A percentile compares a stretch with the other conserved stretches of the same genome.
Evolutionary conservation across 345 rosid genomes (phyloP).

Genomic region (Pistacia vera): DNA sequence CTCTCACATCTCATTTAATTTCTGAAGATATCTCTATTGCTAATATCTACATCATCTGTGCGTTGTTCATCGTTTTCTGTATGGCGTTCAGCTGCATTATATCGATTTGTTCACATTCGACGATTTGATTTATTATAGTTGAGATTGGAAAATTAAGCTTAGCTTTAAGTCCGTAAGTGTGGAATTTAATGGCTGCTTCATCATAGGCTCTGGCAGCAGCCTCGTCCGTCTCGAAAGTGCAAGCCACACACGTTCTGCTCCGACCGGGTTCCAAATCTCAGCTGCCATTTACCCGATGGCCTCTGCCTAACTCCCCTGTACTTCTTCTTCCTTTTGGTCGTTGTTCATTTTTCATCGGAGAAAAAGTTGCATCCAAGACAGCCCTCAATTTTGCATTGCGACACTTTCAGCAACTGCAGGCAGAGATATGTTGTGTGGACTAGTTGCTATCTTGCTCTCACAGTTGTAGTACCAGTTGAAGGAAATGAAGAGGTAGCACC

Average conservation of each 20-base stretch:
- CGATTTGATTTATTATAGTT: conserved; percentile 5
- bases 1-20: too few relatives aligned
- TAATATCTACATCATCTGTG: too few relatives aligned
- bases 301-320: conserved; percentile 43
- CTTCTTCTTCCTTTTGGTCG: conserved; percentile 15
- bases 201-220: conserved; percentile 45
- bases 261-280: conserved; percentile 37
- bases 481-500: too few relatives aligned
- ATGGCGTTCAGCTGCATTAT: too few relatives aligned
- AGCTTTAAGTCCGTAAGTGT: conserved; percentile 27
- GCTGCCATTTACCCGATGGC: conserved; percentile 40
- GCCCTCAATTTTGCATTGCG: conserved; percentile 15
- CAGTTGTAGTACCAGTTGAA: too few relatives aligned
- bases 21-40: too few relatives aligned
- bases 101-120: background rate
- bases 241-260: conserved; percentile 29
- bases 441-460: background rate
- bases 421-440: background rate
- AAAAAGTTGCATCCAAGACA: conserved; percentile 18
- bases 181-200: conserved; percentile 28
- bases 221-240: conserved; percentile 19
- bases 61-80: too few relatives aligned
- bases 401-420: conserved; percentile 18
- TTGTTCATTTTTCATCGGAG: background rate
- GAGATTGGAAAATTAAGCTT: conserved; percentile 39